Evolutionary conservation across 805 yeast species (phyloP).

Genomic region (Yarrowia sp.): DNA sequence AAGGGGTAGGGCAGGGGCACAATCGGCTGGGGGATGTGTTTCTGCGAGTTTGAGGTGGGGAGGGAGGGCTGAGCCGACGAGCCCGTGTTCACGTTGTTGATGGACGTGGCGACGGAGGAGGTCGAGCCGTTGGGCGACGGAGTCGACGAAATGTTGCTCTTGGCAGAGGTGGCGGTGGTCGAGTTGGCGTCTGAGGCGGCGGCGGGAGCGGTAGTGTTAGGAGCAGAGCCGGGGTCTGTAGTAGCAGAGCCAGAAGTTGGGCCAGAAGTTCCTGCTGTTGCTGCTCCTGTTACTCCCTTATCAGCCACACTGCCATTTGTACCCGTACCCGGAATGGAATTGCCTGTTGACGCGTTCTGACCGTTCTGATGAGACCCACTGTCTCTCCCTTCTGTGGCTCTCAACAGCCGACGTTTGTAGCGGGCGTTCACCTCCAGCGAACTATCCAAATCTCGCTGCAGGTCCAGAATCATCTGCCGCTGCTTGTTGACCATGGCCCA

Average conservation of each 20-base stretch:
- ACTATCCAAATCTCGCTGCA: conserved; percentile 43
- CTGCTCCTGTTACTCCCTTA: no score
- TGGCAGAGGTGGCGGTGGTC: background rate
- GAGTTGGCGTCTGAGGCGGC: background rate
- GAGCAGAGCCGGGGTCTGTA: no score
- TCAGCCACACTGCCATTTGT: no score
- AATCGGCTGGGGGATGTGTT: conserved; percentile 23
- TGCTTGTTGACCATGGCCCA: conserved; percentile 45
- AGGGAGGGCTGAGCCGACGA: no score
- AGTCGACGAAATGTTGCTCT: background rate
- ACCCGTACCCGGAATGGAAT: background rate
- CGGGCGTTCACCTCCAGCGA: conserved; percentile 41
- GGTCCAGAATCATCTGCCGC: conserved; percentile 44
- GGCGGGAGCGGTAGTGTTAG: no score
- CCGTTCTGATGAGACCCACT: no score
- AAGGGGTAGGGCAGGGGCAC: conserved; percentile 31
- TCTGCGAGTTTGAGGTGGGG: background rate
- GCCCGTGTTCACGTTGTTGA: background rate
- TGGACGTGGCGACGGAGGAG: conserved; percentile 23
- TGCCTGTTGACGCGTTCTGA: background rate
- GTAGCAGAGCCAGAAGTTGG: no score
- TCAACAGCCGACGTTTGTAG: conserved; percentile 14
- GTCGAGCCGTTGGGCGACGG: conserved; percentile 10
- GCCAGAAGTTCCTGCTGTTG: no score
- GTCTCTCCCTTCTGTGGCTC: background rate